Evolutionary conservation across 2,329 filamentous ascomycete species (phyloP).

Genomic region (Orbilia blumenaviensis): DNA sequence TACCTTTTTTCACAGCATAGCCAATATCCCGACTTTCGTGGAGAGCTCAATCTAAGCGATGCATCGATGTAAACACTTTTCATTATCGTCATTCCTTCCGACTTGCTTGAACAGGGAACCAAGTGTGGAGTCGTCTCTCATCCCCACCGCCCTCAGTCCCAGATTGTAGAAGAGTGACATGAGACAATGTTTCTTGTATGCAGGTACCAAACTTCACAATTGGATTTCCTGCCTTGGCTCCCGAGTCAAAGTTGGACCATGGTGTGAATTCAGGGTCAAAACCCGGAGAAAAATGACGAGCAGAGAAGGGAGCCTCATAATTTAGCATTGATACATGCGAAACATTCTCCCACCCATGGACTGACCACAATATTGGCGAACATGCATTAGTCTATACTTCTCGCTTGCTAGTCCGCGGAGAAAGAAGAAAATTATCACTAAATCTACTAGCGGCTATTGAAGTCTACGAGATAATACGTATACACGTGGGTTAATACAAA

Average conservation of each 20-base stretch:
- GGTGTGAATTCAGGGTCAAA: slow-evolving; percentile 38
- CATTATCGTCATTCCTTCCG: background rate
- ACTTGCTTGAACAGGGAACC: slow-evolving; percentile 8
- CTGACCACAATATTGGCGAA: slow-evolving; percentile 14
- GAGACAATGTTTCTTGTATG: slow-evolving; percentile 50
- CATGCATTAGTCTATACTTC: slow-evolving; percentile 3
- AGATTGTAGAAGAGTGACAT: slow-evolving; percentile 31
- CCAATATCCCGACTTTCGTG: background rate
- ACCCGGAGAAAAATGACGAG: slow-evolving; percentile 41
- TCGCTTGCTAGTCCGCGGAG: slow-evolving; percentile 34
- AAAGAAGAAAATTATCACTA: slow-evolving; percentile 25
- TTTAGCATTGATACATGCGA: slow-evolving; percentile 14
- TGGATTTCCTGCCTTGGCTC: slow-evolving; percentile 13
- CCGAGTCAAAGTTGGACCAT: background rate
- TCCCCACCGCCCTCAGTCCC: slow-evolving; percentile 2
- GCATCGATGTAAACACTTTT: background rate
- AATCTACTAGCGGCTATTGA: too few relatives aligned
- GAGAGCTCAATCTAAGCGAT: background rate
- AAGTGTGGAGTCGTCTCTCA: background rate
- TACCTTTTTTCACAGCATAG: background rate
- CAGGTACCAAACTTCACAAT: slow-evolving; percentile 49
- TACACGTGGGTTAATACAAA: too few relatives aligned
- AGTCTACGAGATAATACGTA: too few relatives aligned
- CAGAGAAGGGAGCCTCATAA: slow-evolving; percentile 24
- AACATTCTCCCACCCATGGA: slow-evolving; percentile 15